phyloP scores from a whole-genome alignment of 352 stramenopile genomes.

The Phytophthora multivora region DNA sequence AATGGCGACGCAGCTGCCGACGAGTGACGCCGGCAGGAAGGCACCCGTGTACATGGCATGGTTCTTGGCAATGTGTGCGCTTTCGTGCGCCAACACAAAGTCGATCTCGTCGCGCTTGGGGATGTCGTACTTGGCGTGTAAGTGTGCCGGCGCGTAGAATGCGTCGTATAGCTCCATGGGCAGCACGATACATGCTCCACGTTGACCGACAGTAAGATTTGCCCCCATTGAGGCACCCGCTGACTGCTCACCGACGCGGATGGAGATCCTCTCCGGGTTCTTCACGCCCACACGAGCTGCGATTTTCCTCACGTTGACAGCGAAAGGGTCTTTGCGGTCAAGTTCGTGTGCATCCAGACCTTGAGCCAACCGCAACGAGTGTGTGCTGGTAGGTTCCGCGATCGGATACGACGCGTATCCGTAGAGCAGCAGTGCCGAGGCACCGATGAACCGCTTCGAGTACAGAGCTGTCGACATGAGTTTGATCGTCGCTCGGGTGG shows the following conservation, averaged over 20 bases:
- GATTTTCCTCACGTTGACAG: conserved; percentile 64
- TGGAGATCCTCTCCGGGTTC: conserved; percentile 67
- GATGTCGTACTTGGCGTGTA: conserved; percentile 59
- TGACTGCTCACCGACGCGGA: conserved; percentile 67
- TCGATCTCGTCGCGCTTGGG: conserved; percentile 77
- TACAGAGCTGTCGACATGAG: conserved; percentile 38
- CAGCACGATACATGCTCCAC: conserved; percentile 73
- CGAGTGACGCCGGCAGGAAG: conserved; percentile 67
- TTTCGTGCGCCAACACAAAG: conserved; percentile 85
- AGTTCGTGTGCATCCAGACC: conserved; percentile 61
- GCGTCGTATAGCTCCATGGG: conserved; percentile 82
- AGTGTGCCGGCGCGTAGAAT: conserved; percentile 60
- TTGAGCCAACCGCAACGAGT: conserved; percentile 63
- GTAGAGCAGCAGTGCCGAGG: conserved; percentile 33
- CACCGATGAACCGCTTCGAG: conserved; percentile 39
- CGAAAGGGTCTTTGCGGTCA: conserved; percentile 60
- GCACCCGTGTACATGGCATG: conserved; percentile 68
- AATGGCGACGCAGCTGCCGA: conserved; percentile 56
- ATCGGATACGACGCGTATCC: conserved; percentile 55
- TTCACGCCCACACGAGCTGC: conserved; percentile 68
- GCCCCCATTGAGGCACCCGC: conserved; percentile 66
- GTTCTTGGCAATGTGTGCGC: conserved; percentile 83
- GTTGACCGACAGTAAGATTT: conserved; percentile 59
- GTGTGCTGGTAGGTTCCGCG: conserved; percentile 59
- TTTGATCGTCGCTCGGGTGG: conserved; percentile 24